Base-by-base conservation (phyloP, 176 grass and related monocot genomes). In the Cenchrus purpureus region DNA sequence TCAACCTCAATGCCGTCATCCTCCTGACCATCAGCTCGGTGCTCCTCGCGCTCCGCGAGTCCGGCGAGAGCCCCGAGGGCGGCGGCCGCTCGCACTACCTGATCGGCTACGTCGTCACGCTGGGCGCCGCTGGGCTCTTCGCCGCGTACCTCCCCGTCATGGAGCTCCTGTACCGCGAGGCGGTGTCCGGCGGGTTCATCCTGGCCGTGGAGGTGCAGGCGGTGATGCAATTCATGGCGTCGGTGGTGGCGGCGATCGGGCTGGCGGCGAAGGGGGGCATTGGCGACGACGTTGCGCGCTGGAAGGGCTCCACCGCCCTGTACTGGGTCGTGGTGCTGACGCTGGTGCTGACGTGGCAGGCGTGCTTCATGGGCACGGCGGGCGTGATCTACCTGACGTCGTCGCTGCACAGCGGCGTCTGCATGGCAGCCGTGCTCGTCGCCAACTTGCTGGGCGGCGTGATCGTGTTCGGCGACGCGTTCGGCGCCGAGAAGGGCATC, bases 321-420 rank as follows among this genome's bases (percentile, higher is more conserved):
- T 98, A 98, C 84, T 98, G 93, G 91, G 64, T 40, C 15, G 86
- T 88, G 56, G 82, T 98, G 55, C 31, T 8, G 9, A 74, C 87
- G 5, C 84, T 84, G n/a, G 88, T 92, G 6, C 54, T 94, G 29
- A 91, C 88, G 34, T 98, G 97, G 97, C 97, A 98, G 88, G 79
- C 94, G 19, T 94, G 93, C 64, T 98, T 98, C 86, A 98, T 98
- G 97, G 93, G 93, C 76, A 98, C 93, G 12, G 93, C 93, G 0
- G 93, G 95, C 16, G 77, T 98, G 43, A 89, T 98, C 48, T 98
- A 91, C 79, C 79, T 98, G 13, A 91, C 83, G 5, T 98, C 95
- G 62, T 95, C 95, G 19, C 49, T 98, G 54, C 89, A 98, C 79
- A 91, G 95, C 78, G 93, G 93, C 49, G 80, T 98, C 16, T 98